Conservation (phyloP, 371 early-diverging fungal species). For the Thermomucor indicae-seudaticae region DNA sequence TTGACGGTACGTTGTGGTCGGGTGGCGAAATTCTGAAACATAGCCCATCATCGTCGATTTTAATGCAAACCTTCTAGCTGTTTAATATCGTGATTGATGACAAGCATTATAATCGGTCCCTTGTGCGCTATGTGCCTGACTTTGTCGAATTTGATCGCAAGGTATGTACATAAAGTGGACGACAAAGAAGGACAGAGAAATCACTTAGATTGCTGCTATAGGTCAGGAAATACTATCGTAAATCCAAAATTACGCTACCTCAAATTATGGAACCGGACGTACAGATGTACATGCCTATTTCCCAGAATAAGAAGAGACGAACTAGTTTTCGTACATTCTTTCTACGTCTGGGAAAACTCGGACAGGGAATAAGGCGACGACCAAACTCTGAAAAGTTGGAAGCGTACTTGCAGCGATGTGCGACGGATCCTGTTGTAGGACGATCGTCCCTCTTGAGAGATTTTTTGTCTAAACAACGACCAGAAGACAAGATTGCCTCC, state of each 20-base stretch:
- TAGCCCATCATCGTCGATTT: slow-evolving; percentile 10
- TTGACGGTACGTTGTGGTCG: slow-evolving; percentile 18
- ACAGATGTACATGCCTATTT: not conserved
- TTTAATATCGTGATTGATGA: slow-evolving; percentile 56
- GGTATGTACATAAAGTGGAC: slow-evolving; percentile 19
- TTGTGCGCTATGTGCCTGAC: slow-evolving; percentile 55
- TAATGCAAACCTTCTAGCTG: slow-evolving; percentile 32
- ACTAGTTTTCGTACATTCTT: not conserved
- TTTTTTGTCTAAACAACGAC: slow-evolving; percentile 40
- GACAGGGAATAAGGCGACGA: slow-evolving; percentile 20
- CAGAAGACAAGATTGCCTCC: slow-evolving; percentile 29
- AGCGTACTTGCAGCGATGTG: slow-evolving; percentile 33
- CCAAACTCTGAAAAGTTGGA: slow-evolving; percentile 44
- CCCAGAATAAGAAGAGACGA: slow-evolving; percentile 1
- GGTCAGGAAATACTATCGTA: slow-evolving; percentile 29
- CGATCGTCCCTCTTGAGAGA: slow-evolving; percentile 41
- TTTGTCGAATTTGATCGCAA: slow-evolving; percentile 58
- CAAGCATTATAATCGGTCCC: slow-evolving; percentile 33
- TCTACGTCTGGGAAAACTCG: slow-evolving; percentile 9
- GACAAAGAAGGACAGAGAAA: not conserved
- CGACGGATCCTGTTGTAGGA: slow-evolving; percentile 25
- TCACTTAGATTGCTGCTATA: slow-evolving; percentile 1
- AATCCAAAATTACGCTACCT: slow-evolving; percentile 23
- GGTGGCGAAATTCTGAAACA: slow-evolving; percentile 17
- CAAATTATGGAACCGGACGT: slow-evolving; percentile 9